Base-by-base conservation (phyloP, 345 rosid genomes). In the Chamaenerion angustifolium region DNA sequence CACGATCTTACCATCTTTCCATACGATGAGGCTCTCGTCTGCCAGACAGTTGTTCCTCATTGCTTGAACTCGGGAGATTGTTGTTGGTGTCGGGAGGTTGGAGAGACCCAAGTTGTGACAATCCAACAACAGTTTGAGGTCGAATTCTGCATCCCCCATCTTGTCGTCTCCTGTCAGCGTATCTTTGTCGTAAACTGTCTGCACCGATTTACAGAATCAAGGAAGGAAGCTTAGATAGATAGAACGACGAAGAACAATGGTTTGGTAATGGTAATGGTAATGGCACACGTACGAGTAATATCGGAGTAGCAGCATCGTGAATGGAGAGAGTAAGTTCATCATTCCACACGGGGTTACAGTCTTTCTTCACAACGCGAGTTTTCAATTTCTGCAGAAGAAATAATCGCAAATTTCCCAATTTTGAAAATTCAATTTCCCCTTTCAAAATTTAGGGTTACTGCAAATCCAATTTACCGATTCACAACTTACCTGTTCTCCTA, bases 291-390 rank as follows among this genome's bases (percentile, higher is more conserved):
- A 92, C 96, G 45, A 92, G 68, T 64, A 4, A 58, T 55, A 92
- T 58, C 13, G 85, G 76, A 53, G 60, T 49, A 46, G 37, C 43
- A 14, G 69, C 72, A 35, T 73, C 67, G 16, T 46, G 65, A 37
- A 87, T 62, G 2, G 88, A 65, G 40, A 92, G 82, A 17, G 93
- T 84, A 48, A 82, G 52, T 42, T 84, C 93, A 23, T 84, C 89
- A 12, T 87, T 75, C 96, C 96, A 87, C 55, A 66, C 80, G 0
- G 98, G 98, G 63, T 92, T 84, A 63, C 89, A 76, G 67, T 65
- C 72, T n/a, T 69, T 68, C 35, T 74, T 74, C 16, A 87, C 71
- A 40, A 82, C 74, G 0, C 75, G 77, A 13, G 82, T 73, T 73
- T 80, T 82, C 69, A 80, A 45, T 45, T 59, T 84, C 94, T 80